These are phyloP conservation scores for Colletotrichum lentis DNA, from an alignment of 2,329 filamentous ascomycete genomes.

Conservation along the genomic window DNA sequence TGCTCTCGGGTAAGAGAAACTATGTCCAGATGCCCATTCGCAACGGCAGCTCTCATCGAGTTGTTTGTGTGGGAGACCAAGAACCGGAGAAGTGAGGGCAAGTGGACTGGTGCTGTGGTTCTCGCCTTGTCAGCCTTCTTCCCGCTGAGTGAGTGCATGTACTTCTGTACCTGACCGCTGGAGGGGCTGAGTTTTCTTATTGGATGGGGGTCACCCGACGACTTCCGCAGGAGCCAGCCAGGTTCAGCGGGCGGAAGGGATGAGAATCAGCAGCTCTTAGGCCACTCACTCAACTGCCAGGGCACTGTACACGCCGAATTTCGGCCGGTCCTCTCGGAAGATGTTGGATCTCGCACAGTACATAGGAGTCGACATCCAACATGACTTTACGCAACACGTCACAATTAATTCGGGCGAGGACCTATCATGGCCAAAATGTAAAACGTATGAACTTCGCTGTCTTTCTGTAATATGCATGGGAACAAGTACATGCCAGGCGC, in stretches of 20 bases:
- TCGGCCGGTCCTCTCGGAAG: neutral
- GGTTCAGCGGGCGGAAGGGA: conserved; percentile 21
- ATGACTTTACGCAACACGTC: neutral
- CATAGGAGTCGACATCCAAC: neutral
- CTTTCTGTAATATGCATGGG: neutral
- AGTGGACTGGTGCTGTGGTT: conserved; percentile 23
- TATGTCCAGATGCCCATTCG: conserved; percentile 21
- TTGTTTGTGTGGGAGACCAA: conserved; percentile 29
- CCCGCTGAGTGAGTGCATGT: conserved; percentile 30
- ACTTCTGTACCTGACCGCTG: conserved; percentile 30
- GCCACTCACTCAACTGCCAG: neutral
- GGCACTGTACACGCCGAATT: conserved; percentile 15
- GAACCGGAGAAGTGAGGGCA: conserved; percentile 27
- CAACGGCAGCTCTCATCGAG: conserved; percentile 5
- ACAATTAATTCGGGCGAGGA: too few species aligned
- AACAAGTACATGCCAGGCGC: too few species aligned
- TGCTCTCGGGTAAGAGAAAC: conserved; percentile 7
- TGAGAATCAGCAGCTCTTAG: conserved; percentile 15
- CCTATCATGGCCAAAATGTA: neutral
- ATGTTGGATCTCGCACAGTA: neutral
- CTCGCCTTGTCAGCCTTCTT: conserved; percentile 38
- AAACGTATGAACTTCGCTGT: neutral
- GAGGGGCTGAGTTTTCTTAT: conserved; percentile 29
- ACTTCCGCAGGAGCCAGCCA: conserved; percentile 18
- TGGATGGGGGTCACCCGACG: conserved; percentile 19